Conservation (phyloP, 768 basidiomycete genomes). For the Pulveroboletus sp. region DNA sequence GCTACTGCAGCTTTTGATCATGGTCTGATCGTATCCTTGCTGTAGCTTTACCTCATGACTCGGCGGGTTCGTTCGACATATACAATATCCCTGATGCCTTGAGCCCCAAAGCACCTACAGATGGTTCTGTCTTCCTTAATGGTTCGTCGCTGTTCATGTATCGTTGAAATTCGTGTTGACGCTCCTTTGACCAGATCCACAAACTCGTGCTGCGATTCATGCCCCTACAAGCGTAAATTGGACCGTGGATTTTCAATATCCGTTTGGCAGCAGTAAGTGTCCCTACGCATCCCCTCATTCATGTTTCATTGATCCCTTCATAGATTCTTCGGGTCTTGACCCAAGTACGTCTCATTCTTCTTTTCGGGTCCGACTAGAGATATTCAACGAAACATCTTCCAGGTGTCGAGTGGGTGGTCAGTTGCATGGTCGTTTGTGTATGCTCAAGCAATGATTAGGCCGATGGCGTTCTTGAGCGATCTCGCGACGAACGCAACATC, state of each 20-base stretch:
- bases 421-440: not conserved
- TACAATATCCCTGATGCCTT: slow-evolving; percentile 58
- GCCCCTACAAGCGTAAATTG: slow-evolving; percentile 59
- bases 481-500: slow-evolving; percentile 62
- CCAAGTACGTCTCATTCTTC: slow-evolving; percentile 31
- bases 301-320: not conserved
- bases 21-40: slow-evolving; percentile 1
- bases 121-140: slow-evolving; percentile 59
- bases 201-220: slow-evolving; percentile 58
- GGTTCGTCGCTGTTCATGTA: slow-evolving; percentile 34
- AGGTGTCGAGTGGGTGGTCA: slow-evolving; percentile 35
- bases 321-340: slow-evolving; percentile 24
- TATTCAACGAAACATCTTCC: too few relatives aligned
- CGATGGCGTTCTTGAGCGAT: slow-evolving; percentile 60
- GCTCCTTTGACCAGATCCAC: slow-evolving; percentile 38
- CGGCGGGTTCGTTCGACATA: slow-evolving; percentile 38
- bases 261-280: slow-evolving; percentile 32
- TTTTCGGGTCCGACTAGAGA: too few relatives aligned
- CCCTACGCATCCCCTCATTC: too few relatives aligned
- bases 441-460: slow-evolving; percentile 34
- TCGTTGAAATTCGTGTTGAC: not conserved
- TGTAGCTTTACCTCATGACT: slow-evolving; percentile 18
- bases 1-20: not conserved
- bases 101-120: slow-evolving; percentile 45
- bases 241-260: slow-evolving; percentile 32